Conservation (phyloP, 495 filamentous ascomycete genomes). For the Penicillium desertorum region DNA sequence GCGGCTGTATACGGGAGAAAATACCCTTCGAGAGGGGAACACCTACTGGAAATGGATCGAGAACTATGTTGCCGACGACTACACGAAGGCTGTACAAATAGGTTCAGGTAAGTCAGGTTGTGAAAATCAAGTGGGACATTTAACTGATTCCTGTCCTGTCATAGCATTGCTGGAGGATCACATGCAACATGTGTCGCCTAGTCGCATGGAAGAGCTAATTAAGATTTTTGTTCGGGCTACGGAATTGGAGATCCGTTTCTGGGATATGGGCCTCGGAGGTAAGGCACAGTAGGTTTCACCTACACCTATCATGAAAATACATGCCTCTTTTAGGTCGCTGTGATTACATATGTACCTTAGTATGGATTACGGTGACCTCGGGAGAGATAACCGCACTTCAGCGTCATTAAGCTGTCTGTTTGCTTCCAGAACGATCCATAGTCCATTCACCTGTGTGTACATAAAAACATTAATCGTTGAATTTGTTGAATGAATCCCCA, state of each 20-base stretch:
- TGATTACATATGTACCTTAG: too few relatives aligned
- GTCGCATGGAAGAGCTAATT: constrained; percentile 76
- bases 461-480: too few relatives aligned
- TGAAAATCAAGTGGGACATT: constrained; percentile 10
- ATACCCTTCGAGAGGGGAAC: constrained; percentile 64
- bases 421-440: too few relatives aligned
- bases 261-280: constrained; percentile 70
- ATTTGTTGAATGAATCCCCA: too few relatives aligned
- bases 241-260: constrained; percentile 87
- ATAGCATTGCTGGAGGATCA: constrained; percentile 71
- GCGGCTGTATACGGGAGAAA: constrained; percentile 57
- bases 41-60: constrained; percentile 89
- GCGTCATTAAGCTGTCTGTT: too few relatives aligned
- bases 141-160: constrained; percentile 21
- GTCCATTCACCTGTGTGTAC: too few relatives aligned
- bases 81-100: constrained; percentile 62
- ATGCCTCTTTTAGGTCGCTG: background rate
- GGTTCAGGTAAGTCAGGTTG: constrained; percentile 58
- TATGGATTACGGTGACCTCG: too few relatives aligned
- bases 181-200: constrained; percentile 65
- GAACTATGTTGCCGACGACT: constrained; percentile 80
- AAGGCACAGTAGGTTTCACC: constrained; percentile 25
- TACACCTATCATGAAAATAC: background rate
- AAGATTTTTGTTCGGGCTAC: constrained; percentile 83
- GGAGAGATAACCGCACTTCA: too few relatives aligned